A percentile compares a stretch with the other conserved stretches of the same genome.
Evolutionary conservation across 2,329 filamentous ascomycete species (phyloP).

Genomic region (Annulohypoxylon truncatum): DNA sequence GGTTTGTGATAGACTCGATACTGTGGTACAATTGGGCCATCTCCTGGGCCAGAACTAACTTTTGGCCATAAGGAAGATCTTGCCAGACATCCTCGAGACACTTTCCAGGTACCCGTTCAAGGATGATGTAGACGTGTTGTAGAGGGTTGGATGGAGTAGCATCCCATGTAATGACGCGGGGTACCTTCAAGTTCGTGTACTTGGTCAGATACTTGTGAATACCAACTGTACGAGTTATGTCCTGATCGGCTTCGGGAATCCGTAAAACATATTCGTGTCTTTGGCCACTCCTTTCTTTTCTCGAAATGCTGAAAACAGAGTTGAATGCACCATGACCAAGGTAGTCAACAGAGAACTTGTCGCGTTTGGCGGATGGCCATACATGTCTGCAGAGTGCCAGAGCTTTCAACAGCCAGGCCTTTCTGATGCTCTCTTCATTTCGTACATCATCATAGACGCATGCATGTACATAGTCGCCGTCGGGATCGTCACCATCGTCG

Average conservation of each 20-base stretch:
- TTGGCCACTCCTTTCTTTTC: neutral
- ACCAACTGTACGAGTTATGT: neutral
- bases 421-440: neutral
- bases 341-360: conserved; percentile 6
- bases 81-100: neutral
- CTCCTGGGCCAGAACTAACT: conserved; percentile 15
- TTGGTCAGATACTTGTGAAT: conserved; percentile 18
- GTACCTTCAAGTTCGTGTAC: conserved; percentile 20
- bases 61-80: conserved; percentile 14
- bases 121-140: neutral
- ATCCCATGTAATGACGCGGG: conserved; percentile 27
- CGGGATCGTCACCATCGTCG: neutral
- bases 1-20: conserved; percentile 16
- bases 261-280: conserved; percentile 29
- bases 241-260: neutral
- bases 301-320: conserved; percentile 14
- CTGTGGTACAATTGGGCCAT: conserved; percentile 1
- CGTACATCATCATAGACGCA: neutral
- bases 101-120: conserved; percentile 16
- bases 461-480: neutral
- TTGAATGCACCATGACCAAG: conserved; percentile 14
- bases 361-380: conserved; percentile 11
- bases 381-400: conserved; percentile 9
- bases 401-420: conserved; percentile 14
- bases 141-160: conserved; percentile 14